Conservation (phyloP, 2,329 filamentous ascomycete species). For the Calycina marina region DNA sequence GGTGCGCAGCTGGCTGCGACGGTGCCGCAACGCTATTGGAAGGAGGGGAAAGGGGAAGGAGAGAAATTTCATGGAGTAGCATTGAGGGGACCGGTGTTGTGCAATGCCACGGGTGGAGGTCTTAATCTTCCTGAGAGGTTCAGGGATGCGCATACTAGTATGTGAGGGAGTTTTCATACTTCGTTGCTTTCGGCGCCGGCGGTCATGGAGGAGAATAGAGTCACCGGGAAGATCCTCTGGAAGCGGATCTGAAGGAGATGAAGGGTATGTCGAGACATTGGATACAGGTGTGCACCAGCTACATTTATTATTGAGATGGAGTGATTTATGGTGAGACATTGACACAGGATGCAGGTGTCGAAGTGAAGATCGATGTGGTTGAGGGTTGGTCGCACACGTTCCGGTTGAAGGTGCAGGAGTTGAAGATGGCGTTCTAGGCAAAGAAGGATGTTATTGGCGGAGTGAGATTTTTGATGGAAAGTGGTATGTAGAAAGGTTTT, state of each 20-base stretch:
- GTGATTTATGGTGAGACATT: constrained; percentile 33
- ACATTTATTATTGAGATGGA: constrained; percentile 36
- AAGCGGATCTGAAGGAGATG: constrained; percentile 19
- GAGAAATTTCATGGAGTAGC: constrained; percentile 27
- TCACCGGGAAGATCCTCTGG: constrained; percentile 29
- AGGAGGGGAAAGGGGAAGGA: background rate
- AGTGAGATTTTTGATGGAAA: constrained; percentile 27
- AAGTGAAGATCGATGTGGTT: constrained; percentile 29
- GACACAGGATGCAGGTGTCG: constrained; percentile 23
- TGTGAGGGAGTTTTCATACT: constrained; percentile 24
- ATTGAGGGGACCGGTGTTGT: constrained; percentile 33
- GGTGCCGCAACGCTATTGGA: constrained; percentile 24
- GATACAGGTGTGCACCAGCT: constrained; percentile 36
- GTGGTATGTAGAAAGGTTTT: too few species aligned
- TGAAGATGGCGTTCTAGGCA: constrained; percentile 27
- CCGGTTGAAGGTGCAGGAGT: constrained; percentile 31
- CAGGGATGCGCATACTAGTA: constrained; percentile 26
- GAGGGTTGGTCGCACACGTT: constrained; percentile 37
- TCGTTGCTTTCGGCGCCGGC: constrained; percentile 23
- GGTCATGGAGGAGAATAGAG: constrained; percentile 24
- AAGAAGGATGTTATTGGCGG: constrained; percentile 29
- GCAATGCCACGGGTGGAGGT: constrained; percentile 26
- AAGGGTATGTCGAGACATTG: constrained; percentile 26
- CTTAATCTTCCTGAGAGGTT: constrained; percentile 26
- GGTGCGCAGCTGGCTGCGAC: constrained; percentile 33